Evolutionary conservation across 768 basidiomycete genomes (phyloP).

Genomic region (Rickenella mellea): DNA sequence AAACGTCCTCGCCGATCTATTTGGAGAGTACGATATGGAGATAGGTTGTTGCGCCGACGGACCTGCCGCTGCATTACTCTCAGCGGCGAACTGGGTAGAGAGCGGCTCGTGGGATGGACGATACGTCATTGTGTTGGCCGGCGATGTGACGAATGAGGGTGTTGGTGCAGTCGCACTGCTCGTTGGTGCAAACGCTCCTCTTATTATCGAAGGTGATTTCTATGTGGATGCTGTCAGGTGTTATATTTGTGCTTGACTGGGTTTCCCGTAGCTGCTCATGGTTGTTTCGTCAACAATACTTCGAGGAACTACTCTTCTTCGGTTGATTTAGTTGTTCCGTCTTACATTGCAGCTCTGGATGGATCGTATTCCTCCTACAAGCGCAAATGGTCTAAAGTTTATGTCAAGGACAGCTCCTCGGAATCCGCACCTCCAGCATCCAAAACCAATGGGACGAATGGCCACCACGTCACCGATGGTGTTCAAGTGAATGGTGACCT

Average conservation of each 20-base stretch:
- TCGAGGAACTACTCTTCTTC: slow-evolving; percentile 99
- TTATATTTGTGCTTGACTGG: slow-evolving; percentile 9
- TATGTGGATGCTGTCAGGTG: background rate
- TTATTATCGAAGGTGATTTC: slow-evolving; percentile 87
- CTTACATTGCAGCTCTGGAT: too few species aligned
- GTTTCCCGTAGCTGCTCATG: slow-evolving; percentile 91
- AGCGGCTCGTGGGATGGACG: slow-evolving; percentile 94
- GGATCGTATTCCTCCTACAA: too few species aligned
- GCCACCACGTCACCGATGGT: slow-evolving; percentile 4
- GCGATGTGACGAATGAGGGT: slow-evolving; percentile 97
- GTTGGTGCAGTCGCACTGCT: slow-evolving; percentile 92
- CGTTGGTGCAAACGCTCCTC: slow-evolving; percentile 92
- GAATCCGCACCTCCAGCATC: slow-evolving; percentile 72
- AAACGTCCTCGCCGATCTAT: slow-evolving; percentile 97
- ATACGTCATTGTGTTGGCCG: slow-evolving; percentile 92
- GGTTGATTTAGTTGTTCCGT: too few species aligned
- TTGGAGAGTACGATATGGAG: slow-evolving; percentile 91
- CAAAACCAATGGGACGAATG: slow-evolving; percentile 66
- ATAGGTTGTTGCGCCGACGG: slow-evolving; percentile 99
- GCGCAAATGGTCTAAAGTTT: too few species aligned
- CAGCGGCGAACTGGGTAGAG: slow-evolving; percentile 97
- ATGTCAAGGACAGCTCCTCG: too few species aligned
- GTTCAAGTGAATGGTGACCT: slow-evolving; percentile 74
- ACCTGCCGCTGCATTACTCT: slow-evolving; percentile 96
- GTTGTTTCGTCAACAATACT: slow-evolving; percentile 94